These are phyloP conservation scores for Penicillium nucicola DNA, from an alignment of 495 filamentous ascomycete species.

Conservation along the genomic window DNA sequence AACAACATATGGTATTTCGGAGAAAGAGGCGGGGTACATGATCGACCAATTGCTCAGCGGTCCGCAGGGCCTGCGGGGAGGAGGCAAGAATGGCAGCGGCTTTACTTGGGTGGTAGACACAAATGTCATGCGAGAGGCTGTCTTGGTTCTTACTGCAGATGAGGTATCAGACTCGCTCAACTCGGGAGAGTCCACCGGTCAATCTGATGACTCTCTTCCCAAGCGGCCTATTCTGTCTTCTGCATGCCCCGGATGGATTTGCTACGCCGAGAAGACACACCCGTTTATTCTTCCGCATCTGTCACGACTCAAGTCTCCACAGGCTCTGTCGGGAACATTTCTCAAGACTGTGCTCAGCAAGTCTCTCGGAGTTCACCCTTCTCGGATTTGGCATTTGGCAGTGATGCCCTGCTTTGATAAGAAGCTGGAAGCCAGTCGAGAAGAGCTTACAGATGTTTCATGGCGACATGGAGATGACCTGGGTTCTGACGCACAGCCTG, in stretches of 20 bases:
- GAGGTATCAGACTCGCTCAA: conserved; percentile 57
- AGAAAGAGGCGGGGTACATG: conserved; percentile 73
- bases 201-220: conserved; percentile 29
- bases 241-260: conserved; percentile 96
- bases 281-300: conserved; percentile 89
- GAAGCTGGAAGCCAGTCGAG: conserved; percentile 92
- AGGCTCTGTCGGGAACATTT: conserved; percentile 85
- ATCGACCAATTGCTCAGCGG: conserved; percentile 77
- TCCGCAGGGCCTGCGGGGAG: conserved; percentile 59
- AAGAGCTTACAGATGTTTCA: conserved; percentile 78
- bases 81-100: conserved; percentile 66
- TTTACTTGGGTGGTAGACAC: conserved; percentile 90
- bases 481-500: conserved; percentile 41
- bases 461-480: conserved; percentile 49
- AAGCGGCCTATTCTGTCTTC: conserved; percentile 80
- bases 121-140: conserved; percentile 72
- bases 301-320: conserved; percentile 87
- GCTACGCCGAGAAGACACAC: conserved; percentile 97
- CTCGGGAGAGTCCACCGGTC: conserved; percentile 14
- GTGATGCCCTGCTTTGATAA: conserved; percentile 99
- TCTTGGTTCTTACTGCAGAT: conserved; percentile 75
- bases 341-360: conserved; percentile 79
- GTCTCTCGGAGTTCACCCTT: conserved; percentile 64
- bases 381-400: conserved; percentile 87
- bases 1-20: conserved; percentile 70